Percentiles rank a stretch among this genome's conserved stretches.
These are phyloP conservation scores for Orbilia blumenaviensis DNA, from an alignment of 2,329 filamentous ascomycete species.

Conservation along the genomic window DNA sequence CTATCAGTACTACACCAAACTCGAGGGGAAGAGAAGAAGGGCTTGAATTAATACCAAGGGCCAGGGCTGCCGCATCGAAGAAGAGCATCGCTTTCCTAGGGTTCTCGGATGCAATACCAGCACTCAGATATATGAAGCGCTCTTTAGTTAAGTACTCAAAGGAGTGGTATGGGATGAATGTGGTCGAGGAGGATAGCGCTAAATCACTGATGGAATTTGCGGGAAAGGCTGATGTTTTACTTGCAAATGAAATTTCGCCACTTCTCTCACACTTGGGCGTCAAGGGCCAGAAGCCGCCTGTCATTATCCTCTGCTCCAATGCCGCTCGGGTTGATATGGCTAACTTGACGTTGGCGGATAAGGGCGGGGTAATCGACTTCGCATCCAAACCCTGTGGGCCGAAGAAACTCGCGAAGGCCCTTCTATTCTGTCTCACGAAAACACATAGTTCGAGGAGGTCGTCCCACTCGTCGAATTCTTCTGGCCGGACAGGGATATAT, in stretches of 20 bases:
- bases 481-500: slow-evolving; percentile 21
- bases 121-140: slow-evolving; percentile 56
- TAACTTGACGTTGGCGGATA: slow-evolving; percentile 40
- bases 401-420: slow-evolving; percentile 61
- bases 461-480: slow-evolving; percentile 25
- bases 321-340: slow-evolving; percentile 57
- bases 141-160: slow-evolving; percentile 59
- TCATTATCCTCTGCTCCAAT: slow-evolving; percentile 61
- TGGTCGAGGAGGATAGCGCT: slow-evolving; percentile 46
- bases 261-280: slow-evolving; percentile 26
- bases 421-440: slow-evolving; percentile 59
- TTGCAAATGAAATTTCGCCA: slow-evolving; percentile 38
- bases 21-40: slow-evolving; percentile 5
- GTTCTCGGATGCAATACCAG: slow-evolving; percentile 20
- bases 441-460: slow-evolving; percentile 47
- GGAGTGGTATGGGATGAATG: slow-evolving; percentile 60
- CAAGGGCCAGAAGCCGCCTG: slow-evolving; percentile 52
- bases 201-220: slow-evolving; percentile 34
- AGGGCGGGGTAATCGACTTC: slow-evolving; percentile 59
- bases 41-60: slow-evolving; percentile 3
- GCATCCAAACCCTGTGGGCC: slow-evolving; percentile 61
- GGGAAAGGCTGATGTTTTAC: slow-evolving; percentile 25
- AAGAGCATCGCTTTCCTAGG: slow-evolving; percentile 24
- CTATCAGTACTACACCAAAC: neutral
- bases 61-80: slow-evolving; percentile 21